Percentiles rank a stretch among this genome's conserved stretches.
Evolutionary conservation across 1,284 basidiomycete genomes (phyloP).

Genomic region (Leccinum angustisporum): DNA sequence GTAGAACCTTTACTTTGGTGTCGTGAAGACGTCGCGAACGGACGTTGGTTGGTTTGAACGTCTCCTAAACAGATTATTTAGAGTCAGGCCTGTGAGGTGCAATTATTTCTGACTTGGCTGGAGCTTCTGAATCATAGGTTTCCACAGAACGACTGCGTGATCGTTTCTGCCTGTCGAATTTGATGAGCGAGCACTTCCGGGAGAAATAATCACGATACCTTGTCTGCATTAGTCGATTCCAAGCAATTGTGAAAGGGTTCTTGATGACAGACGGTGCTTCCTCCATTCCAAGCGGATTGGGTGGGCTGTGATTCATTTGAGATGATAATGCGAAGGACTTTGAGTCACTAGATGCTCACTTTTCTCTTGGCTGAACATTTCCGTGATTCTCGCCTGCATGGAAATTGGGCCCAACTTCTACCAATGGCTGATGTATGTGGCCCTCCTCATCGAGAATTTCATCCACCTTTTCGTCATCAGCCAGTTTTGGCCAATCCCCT

Average conservation of each 20-base stretch:
- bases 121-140: constrained; percentile 4
- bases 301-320: constrained; percentile 4
- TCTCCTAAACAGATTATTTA: constrained; percentile 14
- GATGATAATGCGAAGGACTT: background rate
- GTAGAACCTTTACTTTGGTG: constrained; percentile 9
- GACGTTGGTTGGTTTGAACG: constrained; percentile 1
- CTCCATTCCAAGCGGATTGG: background rate
- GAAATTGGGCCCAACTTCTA: constrained; percentile 23
- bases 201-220: constrained; percentile 12
- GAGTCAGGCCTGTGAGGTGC: background rate
- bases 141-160: constrained; percentile 18
- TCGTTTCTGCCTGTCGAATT: constrained; percentile 23
- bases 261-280: constrained; percentile 1
- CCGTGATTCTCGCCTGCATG: background rate
- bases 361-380: background rate
- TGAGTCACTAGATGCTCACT: background rate
- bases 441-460: constrained; percentile 34
- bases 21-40: constrained; percentile 7
- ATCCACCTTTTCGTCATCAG: constrained; percentile 29
- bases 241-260: constrained; percentile 29
- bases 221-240: constrained; percentile 23
- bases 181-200: constrained; percentile 4
- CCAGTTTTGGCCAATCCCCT: constrained; percentile 36
- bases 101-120: constrained; percentile 21
- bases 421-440: constrained; percentile 18